These are phyloP conservation scores for Myxozyma nipponensis DNA, from an alignment of 805 yeast species.

Conservation along the genomic window DNA sequence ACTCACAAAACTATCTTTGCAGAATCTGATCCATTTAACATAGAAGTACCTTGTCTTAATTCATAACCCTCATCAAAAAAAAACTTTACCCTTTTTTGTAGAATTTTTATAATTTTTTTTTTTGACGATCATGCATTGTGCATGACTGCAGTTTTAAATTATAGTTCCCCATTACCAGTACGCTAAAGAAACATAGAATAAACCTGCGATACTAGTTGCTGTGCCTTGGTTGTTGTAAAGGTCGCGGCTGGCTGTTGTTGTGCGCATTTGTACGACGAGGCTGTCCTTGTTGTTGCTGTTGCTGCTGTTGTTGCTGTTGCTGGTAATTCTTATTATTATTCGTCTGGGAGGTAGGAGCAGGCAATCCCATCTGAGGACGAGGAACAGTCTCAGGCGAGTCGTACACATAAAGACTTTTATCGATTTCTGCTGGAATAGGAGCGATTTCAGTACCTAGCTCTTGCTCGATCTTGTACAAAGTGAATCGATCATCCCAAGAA, in stretches of 20 bases:
- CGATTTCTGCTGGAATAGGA: constrained; percentile 93
- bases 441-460: constrained; percentile 96
- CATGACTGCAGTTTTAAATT: no score
- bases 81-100: no score
- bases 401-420: constrained; percentile 73
- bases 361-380: constrained; percentile 27
- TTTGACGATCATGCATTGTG: no score
- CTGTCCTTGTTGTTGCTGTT: constrained; percentile 6
- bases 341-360: constrained; percentile 31
- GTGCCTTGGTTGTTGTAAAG: constrained; percentile 2
- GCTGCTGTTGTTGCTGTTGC: constrained; percentile 10
- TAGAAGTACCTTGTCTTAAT: no score
- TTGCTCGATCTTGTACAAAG: constrained; percentile 90
- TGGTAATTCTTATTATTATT: constrained; percentile 23
- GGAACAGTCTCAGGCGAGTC: constrained; percentile 29
- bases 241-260: constrained; percentile 27
- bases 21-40: no score
- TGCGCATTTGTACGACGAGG: constrained; percentile 8
- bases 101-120: no score
- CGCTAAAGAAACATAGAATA: no score
- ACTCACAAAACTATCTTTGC: no score
- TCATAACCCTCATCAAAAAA: no score
- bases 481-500: constrained; percentile 94
- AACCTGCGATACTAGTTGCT: no score
- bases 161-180: no score